Base-by-base conservation (phyloP, 768 basidiomycete genomes). In the Serpula lacrymans region DNA sequence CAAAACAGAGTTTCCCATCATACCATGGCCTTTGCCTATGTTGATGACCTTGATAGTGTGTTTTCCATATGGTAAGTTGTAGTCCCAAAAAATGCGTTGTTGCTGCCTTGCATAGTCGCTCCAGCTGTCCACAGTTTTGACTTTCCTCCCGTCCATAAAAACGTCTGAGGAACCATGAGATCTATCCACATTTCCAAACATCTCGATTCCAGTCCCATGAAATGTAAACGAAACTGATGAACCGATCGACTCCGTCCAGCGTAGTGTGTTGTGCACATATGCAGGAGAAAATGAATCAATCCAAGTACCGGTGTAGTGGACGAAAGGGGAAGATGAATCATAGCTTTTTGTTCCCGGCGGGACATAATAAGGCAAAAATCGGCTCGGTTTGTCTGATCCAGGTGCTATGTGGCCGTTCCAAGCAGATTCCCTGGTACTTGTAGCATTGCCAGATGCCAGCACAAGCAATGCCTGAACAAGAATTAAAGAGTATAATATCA, bases 131-230 rank as follows among this genome's bases (percentile, higher is more conserved):
- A 85, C 67, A 13, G 52, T 61, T 18, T 66, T 53, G 12, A 69
- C 53, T 18, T 64, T 62, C 30, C 59, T 58, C 14, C 80, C 80
- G 43, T 88, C 81, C 13, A 88, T 64, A 37, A 69, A 75, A 10
- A 88, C 71, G 17, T 69, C 48, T 4, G 79, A 70, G 7, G 71
- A 56, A 11, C 86, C 81, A 51, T 87, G 78, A 12, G 49, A 57
- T 28, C 54, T 65, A 48, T 75, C 78, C 28, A 64, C 68, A 51
- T 69, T 74, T 22, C 87, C 87, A 48, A 88, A 88, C 80, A 80
- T 84, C 60, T 88, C 87, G 48, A 89, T 70, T 1, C 84, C 84
- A 10, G 80, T 83, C 11, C 86, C 87, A n/a, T 65, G 65, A 59
- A 88, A 88, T 3, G 71, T 68, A 59, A 88, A 74, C 2, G 67